Evolutionary conservation across 805 yeast genomes (phyloP).

Genomic region (Pichia exigua): DNA sequence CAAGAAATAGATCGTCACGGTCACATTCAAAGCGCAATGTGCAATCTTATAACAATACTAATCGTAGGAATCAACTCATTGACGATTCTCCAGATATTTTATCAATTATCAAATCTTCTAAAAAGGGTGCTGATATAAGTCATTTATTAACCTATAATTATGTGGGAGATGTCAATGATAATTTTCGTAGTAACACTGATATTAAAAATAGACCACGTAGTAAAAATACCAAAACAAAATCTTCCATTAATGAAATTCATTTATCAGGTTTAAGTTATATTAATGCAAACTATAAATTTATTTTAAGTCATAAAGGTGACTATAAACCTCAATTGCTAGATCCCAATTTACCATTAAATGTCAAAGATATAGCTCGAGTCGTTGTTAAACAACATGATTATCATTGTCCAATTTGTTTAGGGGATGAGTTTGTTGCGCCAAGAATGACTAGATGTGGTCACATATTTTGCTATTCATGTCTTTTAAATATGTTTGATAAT

Average conservation of each 20-base stretch:
- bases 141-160: slow-evolving; percentile 56
- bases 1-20: slow-evolving; percentile 5
- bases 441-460: slow-evolving; percentile 96
- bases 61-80: slow-evolving; percentile 1
- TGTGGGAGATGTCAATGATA: slow-evolving; percentile 22
- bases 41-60: not conserved
- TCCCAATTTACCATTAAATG: slow-evolving; percentile 67
- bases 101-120: slow-evolving; percentile 18
- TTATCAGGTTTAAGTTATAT: slow-evolving; percentile 61
- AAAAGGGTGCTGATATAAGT: slow-evolving; percentile 37
- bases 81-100: slow-evolving; percentile 12
- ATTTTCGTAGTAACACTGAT: slow-evolving; percentile 1
- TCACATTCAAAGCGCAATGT: slow-evolving; percentile 1
- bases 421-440: slow-evolving; percentile 82
- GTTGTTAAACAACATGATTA: slow-evolving; percentile 58
- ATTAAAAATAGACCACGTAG: slow-evolving; percentile 9
- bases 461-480: slow-evolving; percentile 76
- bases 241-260: slow-evolving; percentile 25
- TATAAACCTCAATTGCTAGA: slow-evolving; percentile 55
- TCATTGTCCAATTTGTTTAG: slow-evolving; percentile 86
- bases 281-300: slow-evolving; percentile 77
- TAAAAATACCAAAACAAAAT: slow-evolving; percentile 16
- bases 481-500: slow-evolving; percentile 61
- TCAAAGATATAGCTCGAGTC: slow-evolving; percentile 57
- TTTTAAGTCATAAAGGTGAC: slow-evolving; percentile 58